Evolutionary conservation across 305 asterid species (phyloP).

Genomic region (Fraxinus angustifolia): DNA sequence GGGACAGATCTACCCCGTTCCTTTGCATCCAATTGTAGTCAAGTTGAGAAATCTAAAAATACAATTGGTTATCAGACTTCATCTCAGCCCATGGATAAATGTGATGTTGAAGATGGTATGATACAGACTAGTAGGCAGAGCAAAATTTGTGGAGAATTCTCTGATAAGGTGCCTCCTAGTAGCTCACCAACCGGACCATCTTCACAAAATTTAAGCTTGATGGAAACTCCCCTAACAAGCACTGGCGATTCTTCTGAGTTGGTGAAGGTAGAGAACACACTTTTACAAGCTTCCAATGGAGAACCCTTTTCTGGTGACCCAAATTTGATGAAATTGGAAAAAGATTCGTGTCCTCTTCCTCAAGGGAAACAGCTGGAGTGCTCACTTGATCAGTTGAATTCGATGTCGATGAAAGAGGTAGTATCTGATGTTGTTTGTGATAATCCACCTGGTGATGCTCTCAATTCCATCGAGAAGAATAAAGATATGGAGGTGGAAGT

Average conservation of each 20-base stretch:
- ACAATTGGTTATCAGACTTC: conserved; percentile 16
- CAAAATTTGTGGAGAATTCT: conserved; percentile 27
- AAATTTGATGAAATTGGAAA: conserved; percentile 21
- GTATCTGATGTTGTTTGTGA: conserved; percentile 33
- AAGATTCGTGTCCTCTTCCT: conserved; percentile 30
- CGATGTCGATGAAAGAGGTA: conserved; percentile 28
- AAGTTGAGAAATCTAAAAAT: background rate
- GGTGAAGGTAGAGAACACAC: conserved; percentile 31
- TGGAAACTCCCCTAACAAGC: conserved; percentile 24
- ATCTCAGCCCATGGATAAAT: conserved; percentile 30
- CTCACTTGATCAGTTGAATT: conserved; percentile 35
- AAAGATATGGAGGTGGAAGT: conserved; percentile 39
- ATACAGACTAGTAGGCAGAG: conserved; percentile 28
- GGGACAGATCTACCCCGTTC: conserved; percentile 20
- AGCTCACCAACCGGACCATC: conserved; percentile 28
- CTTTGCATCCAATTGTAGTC: conserved; percentile 16
- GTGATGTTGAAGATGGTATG: conserved; percentile 33
- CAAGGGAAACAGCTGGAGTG: conserved; percentile 27
- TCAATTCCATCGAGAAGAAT: conserved; percentile 31
- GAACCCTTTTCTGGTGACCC: conserved; percentile 24
- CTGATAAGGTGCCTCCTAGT: conserved; percentile 33
- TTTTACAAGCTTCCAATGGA: conserved; percentile 25
- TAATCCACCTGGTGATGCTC: conserved; percentile 32
- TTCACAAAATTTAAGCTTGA: conserved; percentile 25
- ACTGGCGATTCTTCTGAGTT: conserved; percentile 24